Conservation (phyloP, 495 filamentous ascomycete species). For the Achaetomiella virescens region DNA sequence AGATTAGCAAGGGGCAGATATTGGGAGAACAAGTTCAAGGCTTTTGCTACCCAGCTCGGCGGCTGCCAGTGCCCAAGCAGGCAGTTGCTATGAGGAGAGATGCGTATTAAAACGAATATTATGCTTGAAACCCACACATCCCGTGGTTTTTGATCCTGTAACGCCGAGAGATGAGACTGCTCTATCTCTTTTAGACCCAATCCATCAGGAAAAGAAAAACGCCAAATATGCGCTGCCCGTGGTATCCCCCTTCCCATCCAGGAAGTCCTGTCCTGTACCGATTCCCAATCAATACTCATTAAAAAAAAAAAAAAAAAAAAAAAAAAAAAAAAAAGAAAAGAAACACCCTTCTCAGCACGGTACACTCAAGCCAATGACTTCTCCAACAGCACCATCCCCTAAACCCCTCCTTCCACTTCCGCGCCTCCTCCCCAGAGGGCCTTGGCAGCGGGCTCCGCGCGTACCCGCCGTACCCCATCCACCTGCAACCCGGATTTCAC, state of each 20-base stretch:
- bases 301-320: constrained; percentile 1
- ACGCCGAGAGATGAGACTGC: constrained; percentile 12
- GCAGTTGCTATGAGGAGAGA: constrained; percentile 1
- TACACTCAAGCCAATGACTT: constrained; percentile 28
- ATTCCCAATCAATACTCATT: neutral
- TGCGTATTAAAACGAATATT: constrained; percentile 4
- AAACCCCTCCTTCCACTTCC: constrained; percentile 63
- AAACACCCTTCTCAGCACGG: neutral
- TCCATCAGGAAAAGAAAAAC: neutral
- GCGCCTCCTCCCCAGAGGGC: constrained; percentile 53
- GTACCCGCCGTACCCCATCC: constrained; percentile 73
- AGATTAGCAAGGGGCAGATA: neutral
- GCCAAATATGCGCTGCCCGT: constrained; percentile 5
- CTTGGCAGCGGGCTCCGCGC: constrained; percentile 71
- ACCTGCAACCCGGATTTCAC: constrained; percentile 76
- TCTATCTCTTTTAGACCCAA: constrained; percentile 8
- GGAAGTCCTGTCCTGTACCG: neutral
- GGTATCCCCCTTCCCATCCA: neutral
- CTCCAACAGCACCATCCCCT: constrained; percentile 66
- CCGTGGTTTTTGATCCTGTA: constrained; percentile 2
- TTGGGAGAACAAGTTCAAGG: neutral
- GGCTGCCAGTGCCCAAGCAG: neutral
- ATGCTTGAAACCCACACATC: neutral
- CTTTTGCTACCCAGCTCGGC: neutral
- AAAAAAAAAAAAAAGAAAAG: neutral